Conservation (phyloP, 306 rosid species). For the Quillaja saponaria region DNA sequence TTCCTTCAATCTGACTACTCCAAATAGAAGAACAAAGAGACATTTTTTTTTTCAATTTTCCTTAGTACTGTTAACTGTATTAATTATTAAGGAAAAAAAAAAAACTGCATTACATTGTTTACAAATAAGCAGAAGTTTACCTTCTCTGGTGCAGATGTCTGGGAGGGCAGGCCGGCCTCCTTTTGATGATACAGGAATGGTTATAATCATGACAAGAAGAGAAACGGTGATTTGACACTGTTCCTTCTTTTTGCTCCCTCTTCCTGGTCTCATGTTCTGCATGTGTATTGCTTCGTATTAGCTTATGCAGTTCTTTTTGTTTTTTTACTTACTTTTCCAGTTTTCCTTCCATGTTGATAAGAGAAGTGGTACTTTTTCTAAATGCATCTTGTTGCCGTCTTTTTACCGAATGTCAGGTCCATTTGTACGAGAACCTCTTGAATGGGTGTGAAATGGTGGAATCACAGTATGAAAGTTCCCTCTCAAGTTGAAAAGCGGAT, state of each 20-base stretch:
- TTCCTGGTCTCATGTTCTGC: conserved; percentile 18
- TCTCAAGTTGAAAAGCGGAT: conserved; percentile 22
- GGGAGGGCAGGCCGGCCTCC: conserved; percentile 99
- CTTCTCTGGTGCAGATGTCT: conserved; percentile 62
- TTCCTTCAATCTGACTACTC: conserved; percentile 10
- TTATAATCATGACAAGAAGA: conserved; percentile 95
- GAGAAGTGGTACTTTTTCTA: conserved; percentile 1
- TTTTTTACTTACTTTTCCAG: neutral
- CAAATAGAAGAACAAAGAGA: conserved; percentile 17
- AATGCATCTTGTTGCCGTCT: conserved; percentile 23
- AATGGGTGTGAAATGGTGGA: conserved; percentile 95
- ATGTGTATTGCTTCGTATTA: conserved; percentile 6
- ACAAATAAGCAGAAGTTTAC: conserved; percentile 12
- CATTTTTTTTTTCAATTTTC: too few species aligned
- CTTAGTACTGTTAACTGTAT: too few species aligned
- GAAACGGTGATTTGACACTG: conserved; percentile 66
- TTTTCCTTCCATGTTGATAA: conserved; percentile 25
- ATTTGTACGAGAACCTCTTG: conserved; percentile 88
- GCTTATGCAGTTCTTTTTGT: conserved; percentile 2
- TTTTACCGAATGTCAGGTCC: conserved; percentile 60
- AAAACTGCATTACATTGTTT: conserved; percentile 15
- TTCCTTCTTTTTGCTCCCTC: conserved; percentile 13
- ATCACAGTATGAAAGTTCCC: conserved; percentile 69
- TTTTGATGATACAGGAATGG: conserved; percentile 95
- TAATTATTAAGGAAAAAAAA: too few species aligned